A percentile compares a stretch with the other conserved stretches of the same genome.
Evolutionary conservation across 305 asterid species (phyloP).

Genomic region (Solanum chacoense): DNA sequence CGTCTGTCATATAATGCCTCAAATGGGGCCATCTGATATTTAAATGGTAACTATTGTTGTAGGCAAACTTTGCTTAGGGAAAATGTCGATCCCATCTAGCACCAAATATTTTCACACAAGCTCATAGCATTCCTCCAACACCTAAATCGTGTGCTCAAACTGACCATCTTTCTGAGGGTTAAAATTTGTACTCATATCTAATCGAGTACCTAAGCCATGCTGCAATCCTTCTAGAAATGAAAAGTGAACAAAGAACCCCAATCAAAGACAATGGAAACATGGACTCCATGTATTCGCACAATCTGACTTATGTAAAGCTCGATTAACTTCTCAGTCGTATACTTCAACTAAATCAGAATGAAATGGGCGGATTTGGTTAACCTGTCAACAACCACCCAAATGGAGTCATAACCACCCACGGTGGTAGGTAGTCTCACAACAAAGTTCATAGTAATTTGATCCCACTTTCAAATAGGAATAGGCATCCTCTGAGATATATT

Average conservation of each 20-base stretch:
- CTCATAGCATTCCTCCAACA: background rate
- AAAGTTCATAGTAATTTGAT: background rate
- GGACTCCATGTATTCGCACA: background rate
- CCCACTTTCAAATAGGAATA: background rate
- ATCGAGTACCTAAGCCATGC: background rate
- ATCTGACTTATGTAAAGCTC: background rate
- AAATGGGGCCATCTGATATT: background rate
- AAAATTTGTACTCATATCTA: background rate
- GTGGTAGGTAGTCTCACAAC: background rate
- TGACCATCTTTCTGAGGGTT: background rate
- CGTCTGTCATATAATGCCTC: background rate
- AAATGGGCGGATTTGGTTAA: background rate
- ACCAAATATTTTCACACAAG: background rate
- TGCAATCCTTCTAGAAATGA: background rate
- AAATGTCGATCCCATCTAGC: background rate
- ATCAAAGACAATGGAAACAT: background rate
- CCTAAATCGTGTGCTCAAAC: too few relatives aligned
- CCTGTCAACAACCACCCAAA: background rate
- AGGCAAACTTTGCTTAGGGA: background rate
- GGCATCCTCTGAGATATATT: background rate
- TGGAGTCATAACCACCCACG: background rate
- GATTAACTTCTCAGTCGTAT: background rate
- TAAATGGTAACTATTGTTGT: background rate
- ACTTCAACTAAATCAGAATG: background rate
- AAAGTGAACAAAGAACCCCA: background rate